These are phyloP conservation scores for Mycena alexandri DNA, from an alignment of 768 basidiomycete species.

Conservation along the genomic window DNA sequence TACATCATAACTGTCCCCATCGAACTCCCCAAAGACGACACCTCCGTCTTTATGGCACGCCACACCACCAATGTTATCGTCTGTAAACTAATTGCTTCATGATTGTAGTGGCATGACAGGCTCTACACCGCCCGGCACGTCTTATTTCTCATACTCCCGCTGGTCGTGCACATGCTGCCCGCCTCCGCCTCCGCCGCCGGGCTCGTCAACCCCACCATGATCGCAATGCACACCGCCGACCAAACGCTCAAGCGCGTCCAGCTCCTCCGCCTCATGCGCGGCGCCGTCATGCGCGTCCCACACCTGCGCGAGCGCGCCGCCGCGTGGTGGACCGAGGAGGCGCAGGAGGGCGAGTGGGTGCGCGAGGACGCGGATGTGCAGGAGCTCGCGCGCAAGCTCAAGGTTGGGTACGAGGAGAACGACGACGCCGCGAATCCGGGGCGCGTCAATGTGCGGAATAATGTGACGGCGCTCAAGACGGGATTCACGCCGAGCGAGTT, in stretches of 20 bases:
- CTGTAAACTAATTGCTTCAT: constrained; percentile 1
- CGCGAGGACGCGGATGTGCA: constrained; percentile 63
- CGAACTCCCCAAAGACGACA: constrained; percentile 56
- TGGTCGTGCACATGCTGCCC: constrained; percentile 60
- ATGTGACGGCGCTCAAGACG: constrained; percentile 21
- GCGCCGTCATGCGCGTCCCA: constrained; percentile 68
- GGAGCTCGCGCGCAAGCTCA: constrained; percentile 59
- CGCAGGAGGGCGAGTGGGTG: constrained; percentile 63
- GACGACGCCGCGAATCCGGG: constrained; percentile 20
- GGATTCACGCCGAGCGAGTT: constrained; percentile 35
- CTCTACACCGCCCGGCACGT: constrained; percentile 66
- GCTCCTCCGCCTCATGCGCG: constrained; percentile 68
- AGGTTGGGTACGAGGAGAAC: constrained; percentile 39
- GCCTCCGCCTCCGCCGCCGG: constrained; percentile 49
- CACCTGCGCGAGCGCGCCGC: constrained; percentile 59
- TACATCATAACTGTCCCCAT: constrained; percentile 62
- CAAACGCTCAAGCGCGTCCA: constrained; percentile 60
- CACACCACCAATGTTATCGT: background rate
- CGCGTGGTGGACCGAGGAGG: constrained; percentile 71
- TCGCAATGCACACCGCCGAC: constrained; percentile 43
- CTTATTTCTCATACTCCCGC: constrained; percentile 70
- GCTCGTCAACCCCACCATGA: constrained; percentile 45
- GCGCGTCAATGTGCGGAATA: constrained; percentile 25
- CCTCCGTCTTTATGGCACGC: constrained; percentile 54
- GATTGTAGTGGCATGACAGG: constrained; percentile 78